Evolutionary conservation across 2,329 filamentous ascomycete species (phyloP), one percentile per base, ranked within the genome.

Genomic region (Tolypocladium inflatum): DNA sequence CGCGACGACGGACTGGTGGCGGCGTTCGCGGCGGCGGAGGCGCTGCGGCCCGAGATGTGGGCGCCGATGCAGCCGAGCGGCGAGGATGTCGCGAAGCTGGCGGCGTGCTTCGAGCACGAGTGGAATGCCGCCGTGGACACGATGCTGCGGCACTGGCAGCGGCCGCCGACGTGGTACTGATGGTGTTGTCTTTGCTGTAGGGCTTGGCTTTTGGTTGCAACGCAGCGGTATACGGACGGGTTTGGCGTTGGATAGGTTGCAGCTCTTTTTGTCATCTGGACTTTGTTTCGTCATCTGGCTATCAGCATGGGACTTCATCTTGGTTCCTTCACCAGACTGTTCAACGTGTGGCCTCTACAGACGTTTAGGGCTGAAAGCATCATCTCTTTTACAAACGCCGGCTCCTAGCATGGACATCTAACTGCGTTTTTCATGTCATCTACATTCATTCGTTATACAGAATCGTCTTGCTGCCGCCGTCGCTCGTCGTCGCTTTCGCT

Each of bases 91-190:
- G 72, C 78, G 5, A 79, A 84, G 68, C 78, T 91, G 38, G 77
- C 84, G 1, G 76, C 74, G 41, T 86, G 82, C 57, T 88, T 89
- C 66, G 78, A 82, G 62, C 76, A 76, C 30, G 87, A 90, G 69
- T 91, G 88, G 88, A 82, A 76, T 37, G 75, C 75, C 62, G 88
- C 86, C 1, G 72, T 90, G 33, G 74, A 79, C 41, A 82, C 81
- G 57, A 84, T 91, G 84, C 73, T 91, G 60, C 74, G 83, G 57
- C 86, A 90, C 67, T 91, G 88, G 88, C 74, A 81, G 11, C 72
- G 73, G 1, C 74, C 84, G 6, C 87, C 87, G 4, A 81, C 79
- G 6, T 80, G 79, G 74, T 80, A 76, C 60, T 81, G 61, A 74
- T 55, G 53, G 19, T 4, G 13, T 51, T n/a, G 30, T 35, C 17